These are phyloP conservation scores for Salix caprea DNA, from an alignment of 345 rosid genomes.

Conservation along the genomic window DNA sequence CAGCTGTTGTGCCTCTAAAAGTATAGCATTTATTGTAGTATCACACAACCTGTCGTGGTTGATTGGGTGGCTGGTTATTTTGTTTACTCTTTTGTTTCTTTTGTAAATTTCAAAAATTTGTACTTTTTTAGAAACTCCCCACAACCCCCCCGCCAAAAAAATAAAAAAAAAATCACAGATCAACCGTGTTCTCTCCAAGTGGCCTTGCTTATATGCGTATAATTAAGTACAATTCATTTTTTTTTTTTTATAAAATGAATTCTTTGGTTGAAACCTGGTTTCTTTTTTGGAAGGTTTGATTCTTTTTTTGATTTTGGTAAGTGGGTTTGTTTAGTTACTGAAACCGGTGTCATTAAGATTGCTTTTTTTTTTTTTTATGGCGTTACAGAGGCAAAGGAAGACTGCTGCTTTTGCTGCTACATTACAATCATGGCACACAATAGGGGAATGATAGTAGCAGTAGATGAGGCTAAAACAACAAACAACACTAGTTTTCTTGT, in stretches of 20 bases:
- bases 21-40: conserved; percentile 1
- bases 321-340: neutral
- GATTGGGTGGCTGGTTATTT: conserved; percentile 7
- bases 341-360: neutral
- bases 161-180: neutral
- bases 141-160: neutral
- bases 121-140: conserved; percentile 19
- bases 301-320: neutral
- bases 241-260: neutral
- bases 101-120: conserved; percentile 18
- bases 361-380: neutral
- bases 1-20: conserved; percentile 12
- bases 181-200: neutral
- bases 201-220: neutral
- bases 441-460: conserved; percentile 4
- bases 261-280: neutral
- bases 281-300: neutral
- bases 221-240: neutral
- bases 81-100: conserved; percentile 5
- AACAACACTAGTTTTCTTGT: conserved; percentile 20
- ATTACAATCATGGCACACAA: conserved; percentile 1
- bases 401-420: neutral
- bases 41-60: conserved; percentile 10
- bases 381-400: conserved; percentile 15
- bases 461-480: conserved; percentile 1